Evolutionary conservation across 2,329 filamentous ascomycete genomes (phyloP).

Genomic region (Neobulgaria alba): DNA sequence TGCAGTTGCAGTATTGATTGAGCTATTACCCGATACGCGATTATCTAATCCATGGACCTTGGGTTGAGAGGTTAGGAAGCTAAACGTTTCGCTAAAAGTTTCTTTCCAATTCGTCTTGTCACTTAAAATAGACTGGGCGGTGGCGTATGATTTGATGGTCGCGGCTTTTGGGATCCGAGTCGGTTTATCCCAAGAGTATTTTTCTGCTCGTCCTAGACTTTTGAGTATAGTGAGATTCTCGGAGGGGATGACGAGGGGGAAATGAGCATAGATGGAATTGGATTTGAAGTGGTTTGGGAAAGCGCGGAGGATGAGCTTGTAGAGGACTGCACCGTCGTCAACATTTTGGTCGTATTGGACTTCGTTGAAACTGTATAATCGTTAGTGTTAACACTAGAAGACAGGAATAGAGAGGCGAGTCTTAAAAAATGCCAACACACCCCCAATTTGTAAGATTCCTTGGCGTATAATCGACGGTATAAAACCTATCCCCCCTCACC

Average conservation of each 20-base stretch:
- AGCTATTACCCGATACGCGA: conserved; percentile 45
- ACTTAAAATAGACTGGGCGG: conserved; percentile 52
- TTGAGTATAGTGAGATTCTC: conserved; percentile 67
- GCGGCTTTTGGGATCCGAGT: conserved; percentile 40
- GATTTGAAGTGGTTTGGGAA: conserved; percentile 73
- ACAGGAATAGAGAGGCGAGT: no score
- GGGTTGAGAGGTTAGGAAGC: conserved; percentile 52
- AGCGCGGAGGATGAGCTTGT: conserved; percentile 72
- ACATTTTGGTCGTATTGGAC: conserved; percentile 63
- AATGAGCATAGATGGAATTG: conserved; percentile 65
- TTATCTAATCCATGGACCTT: conserved; percentile 38
- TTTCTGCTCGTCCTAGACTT: conserved; percentile 54
- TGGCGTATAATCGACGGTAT: conserved; percentile 43
- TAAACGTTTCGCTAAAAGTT: conserved; percentile 54
- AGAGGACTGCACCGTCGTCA: conserved; percentile 76
- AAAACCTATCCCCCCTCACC: conserved; percentile 50
- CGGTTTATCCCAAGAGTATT: conserved; percentile 64
- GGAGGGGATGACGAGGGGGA: conserved; percentile 51
- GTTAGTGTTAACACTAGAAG: conserved; percentile 1
- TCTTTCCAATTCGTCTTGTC: conserved; percentile 52
- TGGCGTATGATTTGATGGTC: conserved; percentile 51
- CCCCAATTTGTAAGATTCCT: conserved; percentile 77
- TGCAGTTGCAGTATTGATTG: conserved; percentile 40
- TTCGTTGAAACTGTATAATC: conserved; percentile 34
- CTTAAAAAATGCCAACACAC: conserved; percentile 33